phyloP scores from a whole-genome alignment of 1,284 basidiomycete genomes.

The Rhodotorula sp. region DNA sequence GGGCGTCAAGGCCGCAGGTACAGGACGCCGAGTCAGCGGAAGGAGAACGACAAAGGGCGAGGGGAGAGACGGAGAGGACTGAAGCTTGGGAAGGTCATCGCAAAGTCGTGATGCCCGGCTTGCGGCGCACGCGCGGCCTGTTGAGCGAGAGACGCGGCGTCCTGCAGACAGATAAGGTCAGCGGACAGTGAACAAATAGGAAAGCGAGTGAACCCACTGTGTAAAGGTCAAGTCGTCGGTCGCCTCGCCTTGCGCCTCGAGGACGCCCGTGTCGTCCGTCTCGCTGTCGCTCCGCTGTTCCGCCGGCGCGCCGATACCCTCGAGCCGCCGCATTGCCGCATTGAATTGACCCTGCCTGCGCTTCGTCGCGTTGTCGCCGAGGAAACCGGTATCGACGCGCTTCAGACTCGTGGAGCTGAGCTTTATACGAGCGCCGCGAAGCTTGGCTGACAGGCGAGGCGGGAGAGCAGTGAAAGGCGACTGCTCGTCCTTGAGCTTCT shows the following conservation, averaged over 20 bases:
- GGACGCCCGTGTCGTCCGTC: constrained; percentile 23
- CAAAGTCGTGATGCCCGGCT: background rate
- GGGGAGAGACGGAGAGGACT: background rate
- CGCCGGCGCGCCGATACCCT: constrained; percentile 16
- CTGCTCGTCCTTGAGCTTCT: background rate
- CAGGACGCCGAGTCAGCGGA: no score
- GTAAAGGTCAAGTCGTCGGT: constrained; percentile 12
- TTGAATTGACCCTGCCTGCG: constrained; percentile 31
- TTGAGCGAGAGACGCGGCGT: constrained; percentile 5
- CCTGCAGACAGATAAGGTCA: background rate
- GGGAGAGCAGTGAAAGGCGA: constrained; percentile 39
- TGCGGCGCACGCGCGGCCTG: constrained; percentile 12
- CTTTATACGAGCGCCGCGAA: background rate
- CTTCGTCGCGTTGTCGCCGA: constrained; percentile 11
- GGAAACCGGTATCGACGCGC: constrained; percentile 18
- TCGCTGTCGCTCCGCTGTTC: constrained; percentile 28
- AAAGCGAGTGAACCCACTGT: background rate
- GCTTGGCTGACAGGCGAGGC: constrained; percentile 22
- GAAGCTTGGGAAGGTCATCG: background rate
- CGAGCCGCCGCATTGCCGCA: constrained; percentile 29
- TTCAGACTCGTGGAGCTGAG: constrained; percentile 8
- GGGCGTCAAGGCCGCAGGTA: no score
- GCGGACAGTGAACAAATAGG: accelerated
- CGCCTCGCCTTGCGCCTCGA: constrained; percentile 30
- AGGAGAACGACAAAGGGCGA: no score